Conservation (phyloP, 768 basidiomycete species). For the Calocera viscosa region DNA sequence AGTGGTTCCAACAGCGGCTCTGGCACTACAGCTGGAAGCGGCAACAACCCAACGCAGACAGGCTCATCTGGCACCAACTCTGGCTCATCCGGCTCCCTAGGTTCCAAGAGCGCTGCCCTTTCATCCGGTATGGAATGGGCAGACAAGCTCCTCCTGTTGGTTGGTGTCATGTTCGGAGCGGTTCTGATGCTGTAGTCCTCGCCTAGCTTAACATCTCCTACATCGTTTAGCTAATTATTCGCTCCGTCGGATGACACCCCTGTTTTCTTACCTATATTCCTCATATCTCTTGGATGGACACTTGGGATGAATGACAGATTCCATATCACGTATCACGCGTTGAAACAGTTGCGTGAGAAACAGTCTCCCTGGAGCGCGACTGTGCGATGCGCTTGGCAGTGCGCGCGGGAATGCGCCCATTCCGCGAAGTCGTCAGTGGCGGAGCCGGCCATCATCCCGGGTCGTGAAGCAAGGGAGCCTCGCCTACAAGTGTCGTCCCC, state of each 20-base stretch:
- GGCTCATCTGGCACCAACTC: background rate
- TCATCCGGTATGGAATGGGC: constrained; percentile 1
- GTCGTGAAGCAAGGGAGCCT: background rate
- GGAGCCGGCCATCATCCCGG: background rate
- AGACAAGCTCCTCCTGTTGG: background rate
- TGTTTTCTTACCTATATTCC: background rate
- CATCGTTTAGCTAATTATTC: background rate
- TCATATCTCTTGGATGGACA: background rate
- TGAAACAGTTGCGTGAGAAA: background rate
- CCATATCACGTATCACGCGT: background rate
- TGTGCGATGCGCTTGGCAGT: background rate
- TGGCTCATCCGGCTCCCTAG: background rate
- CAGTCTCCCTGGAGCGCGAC: background rate
- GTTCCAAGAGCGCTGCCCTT: background rate
- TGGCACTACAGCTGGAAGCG: background rate
- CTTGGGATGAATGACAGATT: constrained; percentile 5
- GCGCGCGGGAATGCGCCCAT: background rate
- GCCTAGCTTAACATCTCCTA: background rate
- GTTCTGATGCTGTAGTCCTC: background rate
- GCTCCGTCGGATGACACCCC: background rate
- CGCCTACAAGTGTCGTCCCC: background rate
- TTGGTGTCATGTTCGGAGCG: background rate
- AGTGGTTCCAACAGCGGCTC: background rate
- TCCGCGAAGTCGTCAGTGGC: background rate
- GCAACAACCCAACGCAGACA: background rate